Base-by-base conservation (phyloP, 768 basidiomycete species). In the Clavulina sp. region DNA sequence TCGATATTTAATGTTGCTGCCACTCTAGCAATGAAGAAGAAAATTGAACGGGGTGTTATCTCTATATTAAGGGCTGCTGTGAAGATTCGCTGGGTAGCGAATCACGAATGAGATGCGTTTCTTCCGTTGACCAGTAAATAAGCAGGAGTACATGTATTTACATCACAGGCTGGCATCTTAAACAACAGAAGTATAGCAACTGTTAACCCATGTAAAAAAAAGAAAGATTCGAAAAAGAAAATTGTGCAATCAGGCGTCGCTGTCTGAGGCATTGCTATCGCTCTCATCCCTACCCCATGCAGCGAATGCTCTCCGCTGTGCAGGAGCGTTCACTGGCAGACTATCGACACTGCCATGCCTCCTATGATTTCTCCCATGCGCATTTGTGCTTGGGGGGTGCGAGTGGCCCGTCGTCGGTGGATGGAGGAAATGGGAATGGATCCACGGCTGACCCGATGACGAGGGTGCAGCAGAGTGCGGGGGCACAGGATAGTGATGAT, bases 211-310 rank as follows among this genome's bases (percentile, higher is more conserved):
- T 1, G 2, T 13, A 33, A 33, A 9, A 16, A 16, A 49, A 49
- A 49, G 13, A 32, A 13, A 9, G 24, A 32, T 7, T 9, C 13
- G 23, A 49, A 29, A 33, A 18, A 33, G 32, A 30, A 13, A 33
- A 7, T 13, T 16, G 31, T 18, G 31, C 16, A 26, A 29, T 30
- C 28, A 49, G 24, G 48, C 7, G 16, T 49, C 48, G 28, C 31
- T 49, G 48, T 56, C 55, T 18, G 53, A 55, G n/a, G 83, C 72
- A 59, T 80, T 81, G 61, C 82, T 84, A 58, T 89, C 86, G 51
- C 82, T 87, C 64, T 88, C 86, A 60, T 89, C 86, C 36, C 85
- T 81, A 0, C 86, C 87, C 76, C 78, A 85, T 7, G 84, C 83
- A 19, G 87, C 86, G 59, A 89, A 89, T 5, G 82, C 80, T 32